Base-by-base conservation (phyloP, 1,284 basidiomycete genomes). In the Chondrostereum purpureum region DNA sequence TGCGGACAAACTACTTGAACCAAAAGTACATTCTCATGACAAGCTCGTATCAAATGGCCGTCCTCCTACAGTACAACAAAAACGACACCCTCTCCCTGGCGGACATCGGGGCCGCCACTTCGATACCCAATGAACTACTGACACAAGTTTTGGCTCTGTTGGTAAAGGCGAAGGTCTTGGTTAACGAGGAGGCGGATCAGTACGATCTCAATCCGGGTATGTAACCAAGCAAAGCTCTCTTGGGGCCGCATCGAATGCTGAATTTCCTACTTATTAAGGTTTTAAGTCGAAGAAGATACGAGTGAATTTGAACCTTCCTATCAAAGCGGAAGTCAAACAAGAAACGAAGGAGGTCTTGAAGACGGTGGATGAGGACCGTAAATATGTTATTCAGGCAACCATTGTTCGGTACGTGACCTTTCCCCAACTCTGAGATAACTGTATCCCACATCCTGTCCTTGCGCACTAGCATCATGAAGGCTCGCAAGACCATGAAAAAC, bases 201-300 rank as follows among this genome's bases (percentile, higher is more conserved):
- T 98, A 92, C 58, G 92, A 96, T 65, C 67, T 98, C 59, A 97
- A 98, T 64, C 81, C 92, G n/a, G 80, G 90, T 92, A 58, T 50
- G 83, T 70, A 11, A 37, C 5, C 20, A 35, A 37, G 16, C 22
- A 8, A 12, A 16, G 19, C 4, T 41, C 38, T 27, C 21, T 8
- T 3, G 4, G 39, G 8, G 3, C n/a, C 16, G 42, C 31, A n/a
- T 37, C 3, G 13, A 39, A 22, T 38, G n/a, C 36, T 39, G 20
- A 11, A 20, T 21, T 13, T 39, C 13, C 39, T 16, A 45, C 16
- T 39, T n/a, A 23, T 40, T 40, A 50, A 92, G 89, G 78, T 60
- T 98, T 94, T 81, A 97, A 94, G 69, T 92, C 88, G 14, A 98
- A 98, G 78, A 98, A 97, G 77, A 92, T 94, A 51, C 81, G 90